These are phyloP conservation scores for Phytophthora pseudosyringae DNA, from an alignment of 352 stramenopile genomes.

Conservation along the genomic window DNA sequence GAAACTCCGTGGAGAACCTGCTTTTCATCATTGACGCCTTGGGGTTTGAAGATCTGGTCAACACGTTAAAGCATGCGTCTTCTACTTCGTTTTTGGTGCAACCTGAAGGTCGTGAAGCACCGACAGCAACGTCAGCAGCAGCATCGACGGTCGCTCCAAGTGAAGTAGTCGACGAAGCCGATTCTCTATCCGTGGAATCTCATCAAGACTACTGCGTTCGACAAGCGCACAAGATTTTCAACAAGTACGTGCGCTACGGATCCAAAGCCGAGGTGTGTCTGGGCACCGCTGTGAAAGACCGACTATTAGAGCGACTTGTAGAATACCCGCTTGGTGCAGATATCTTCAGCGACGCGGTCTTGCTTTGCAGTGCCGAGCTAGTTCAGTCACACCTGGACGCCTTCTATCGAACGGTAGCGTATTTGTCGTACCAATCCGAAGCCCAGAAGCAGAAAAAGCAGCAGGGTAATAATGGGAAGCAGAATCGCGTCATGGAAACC, in stretches of 20 bases:
- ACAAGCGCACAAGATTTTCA: constrained; percentile 79
- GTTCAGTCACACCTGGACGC: constrained; percentile 66
- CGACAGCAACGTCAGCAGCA: background rate
- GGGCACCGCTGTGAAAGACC: constrained; percentile 49
- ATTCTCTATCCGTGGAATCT: constrained; percentile 28
- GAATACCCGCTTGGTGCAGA: constrained; percentile 54
- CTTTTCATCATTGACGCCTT: constrained; percentile 75
- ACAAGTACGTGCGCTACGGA: constrained; percentile 77
- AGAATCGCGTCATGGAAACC: constrained; percentile 20
- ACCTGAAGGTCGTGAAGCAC: constrained; percentile 9
- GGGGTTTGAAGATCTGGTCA: constrained; percentile 69
- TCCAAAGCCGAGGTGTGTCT: constrained; percentile 75
- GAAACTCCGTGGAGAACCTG: constrained; percentile 66
- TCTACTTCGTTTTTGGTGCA: constrained; percentile 11
- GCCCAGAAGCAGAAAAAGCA: constrained; percentile 19
- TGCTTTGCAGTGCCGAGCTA: constrained; percentile 65
- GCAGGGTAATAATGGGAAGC: constrained; percentile 13
- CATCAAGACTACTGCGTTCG: constrained; percentile 66
- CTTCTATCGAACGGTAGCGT: constrained; percentile 58
- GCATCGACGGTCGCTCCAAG: background rate
- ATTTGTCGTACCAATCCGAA: constrained; percentile 49
- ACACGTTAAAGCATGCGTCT: constrained; percentile 49
- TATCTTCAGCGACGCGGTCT: constrained; percentile 65
- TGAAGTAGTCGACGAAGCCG: background rate
- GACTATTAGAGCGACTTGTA: constrained; percentile 47